Conservation (phyloP, 371 early-diverging fungal genomes). For the Apophysomyces ossiformis region DNA sequence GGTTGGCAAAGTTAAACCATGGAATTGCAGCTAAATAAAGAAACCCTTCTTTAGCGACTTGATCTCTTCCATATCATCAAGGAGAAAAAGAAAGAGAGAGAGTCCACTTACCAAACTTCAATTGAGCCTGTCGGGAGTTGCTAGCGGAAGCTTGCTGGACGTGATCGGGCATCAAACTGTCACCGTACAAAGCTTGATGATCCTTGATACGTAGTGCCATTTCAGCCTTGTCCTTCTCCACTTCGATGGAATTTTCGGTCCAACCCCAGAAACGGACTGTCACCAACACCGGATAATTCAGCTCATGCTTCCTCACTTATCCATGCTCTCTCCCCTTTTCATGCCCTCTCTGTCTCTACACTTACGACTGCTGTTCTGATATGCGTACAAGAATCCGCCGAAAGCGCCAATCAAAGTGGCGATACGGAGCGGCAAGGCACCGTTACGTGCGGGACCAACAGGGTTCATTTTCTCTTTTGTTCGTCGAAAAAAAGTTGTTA, state of each 20-base stretch:
- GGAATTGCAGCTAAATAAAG: constrained; percentile 63
- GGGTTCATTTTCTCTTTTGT: constrained; percentile 50
- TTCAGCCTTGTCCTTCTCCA: constrained; percentile 70
- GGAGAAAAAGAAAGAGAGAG: neutral
- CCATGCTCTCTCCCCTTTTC: too few species aligned
- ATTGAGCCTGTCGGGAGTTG: constrained; percentile 71
- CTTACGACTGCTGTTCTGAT: constrained; percentile 72
- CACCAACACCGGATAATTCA: neutral
- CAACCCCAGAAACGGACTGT: constrained; percentile 95
- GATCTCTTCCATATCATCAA: too few species aligned
- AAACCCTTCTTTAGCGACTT: too few species aligned
- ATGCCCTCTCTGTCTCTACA: constrained; percentile 13
- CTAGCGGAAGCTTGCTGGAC: constrained; percentile 70
- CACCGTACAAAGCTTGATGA: constrained; percentile 78
- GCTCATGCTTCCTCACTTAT: neutral
- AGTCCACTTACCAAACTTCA: constrained; percentile 66
- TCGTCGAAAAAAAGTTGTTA: too few species aligned
- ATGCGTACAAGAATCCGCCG: constrained; percentile 74
- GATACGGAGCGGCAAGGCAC: constrained; percentile 57
- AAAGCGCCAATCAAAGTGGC: constrained; percentile 61
- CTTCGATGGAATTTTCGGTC: constrained; percentile 87
- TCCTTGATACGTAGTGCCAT: constrained; percentile 64
- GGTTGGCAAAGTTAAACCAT: constrained; percentile 85
- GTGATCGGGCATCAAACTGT: constrained; percentile 62
- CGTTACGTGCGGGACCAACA: constrained; percentile 47